Evolutionary conservation across 352 stramenopile genomes (phyloP).

Genomic region (Phytophthora palmivora): DNA sequence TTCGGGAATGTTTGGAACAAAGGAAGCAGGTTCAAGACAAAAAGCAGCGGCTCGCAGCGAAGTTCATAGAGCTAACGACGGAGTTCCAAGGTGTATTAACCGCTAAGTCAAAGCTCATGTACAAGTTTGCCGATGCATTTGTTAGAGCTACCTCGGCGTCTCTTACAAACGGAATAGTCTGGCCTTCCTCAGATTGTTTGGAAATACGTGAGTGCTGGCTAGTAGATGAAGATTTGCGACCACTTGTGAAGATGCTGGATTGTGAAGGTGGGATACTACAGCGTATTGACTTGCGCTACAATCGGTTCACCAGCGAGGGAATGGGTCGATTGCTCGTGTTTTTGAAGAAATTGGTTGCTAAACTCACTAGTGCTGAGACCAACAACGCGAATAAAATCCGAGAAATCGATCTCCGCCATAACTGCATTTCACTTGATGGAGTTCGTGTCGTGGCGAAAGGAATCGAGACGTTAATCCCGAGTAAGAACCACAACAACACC

Average conservation of each 20-base stretch:
- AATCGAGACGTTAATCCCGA: constrained; percentile 47
- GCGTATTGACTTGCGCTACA: constrained; percentile 62
- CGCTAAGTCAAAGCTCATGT: constrained; percentile 57
- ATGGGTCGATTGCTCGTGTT: constrained; percentile 48
- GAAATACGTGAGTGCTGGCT: constrained; percentile 66
- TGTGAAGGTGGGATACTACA: constrained; percentile 25
- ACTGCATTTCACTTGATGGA: constrained; percentile 74
- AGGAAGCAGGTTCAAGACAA: constrained; percentile 46
- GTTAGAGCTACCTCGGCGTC: constrained; percentile 9
- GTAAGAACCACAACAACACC: constrained; percentile 9
- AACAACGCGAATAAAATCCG: constrained; percentile 15
- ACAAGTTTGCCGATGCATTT: constrained; percentile 42
- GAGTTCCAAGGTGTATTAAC: constrained; percentile 52
- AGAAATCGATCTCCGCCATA: constrained; percentile 73
- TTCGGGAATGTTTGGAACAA: constrained; percentile 51
- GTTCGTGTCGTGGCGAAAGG: constrained; percentile 58
- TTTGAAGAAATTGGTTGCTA: constrained; percentile 19
- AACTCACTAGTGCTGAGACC: not conserved
- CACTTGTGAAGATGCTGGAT: constrained; percentile 53
- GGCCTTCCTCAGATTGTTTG: constrained; percentile 26
- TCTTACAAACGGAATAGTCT: constrained; percentile 1
- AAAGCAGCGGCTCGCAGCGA: constrained; percentile 33
- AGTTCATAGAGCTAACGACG: constrained; percentile 42
- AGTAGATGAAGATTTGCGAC: constrained; percentile 51
- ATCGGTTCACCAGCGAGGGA: constrained; percentile 64